Conservation (phyloP, 768 basidiomycete genomes). For the Gymnopilus dilepis region DNA sequence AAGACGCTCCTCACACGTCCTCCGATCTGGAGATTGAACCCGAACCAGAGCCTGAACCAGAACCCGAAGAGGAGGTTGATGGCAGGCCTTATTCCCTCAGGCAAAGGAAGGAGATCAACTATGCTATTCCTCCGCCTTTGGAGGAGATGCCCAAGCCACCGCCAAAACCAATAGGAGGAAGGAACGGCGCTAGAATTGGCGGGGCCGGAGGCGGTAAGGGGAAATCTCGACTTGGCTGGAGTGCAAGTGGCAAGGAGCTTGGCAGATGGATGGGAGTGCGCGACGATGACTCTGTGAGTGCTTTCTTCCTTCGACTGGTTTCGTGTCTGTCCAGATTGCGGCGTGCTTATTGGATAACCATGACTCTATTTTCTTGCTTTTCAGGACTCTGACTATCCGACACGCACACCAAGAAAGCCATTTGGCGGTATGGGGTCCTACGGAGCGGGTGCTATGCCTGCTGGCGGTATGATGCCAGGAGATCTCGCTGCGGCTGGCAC, state of each 20-base stretch:
- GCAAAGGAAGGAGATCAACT: conserved; percentile 73
- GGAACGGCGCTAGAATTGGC: conserved; percentile 37
- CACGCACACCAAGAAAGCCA: conserved; percentile 72
- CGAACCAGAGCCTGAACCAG: conserved; percentile 41
- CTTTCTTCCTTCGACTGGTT: not conserved
- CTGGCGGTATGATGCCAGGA: conserved; percentile 60
- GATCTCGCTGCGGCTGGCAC: conserved; percentile 78
- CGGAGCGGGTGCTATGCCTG: conserved; percentile 56
- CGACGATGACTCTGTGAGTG: conserved; percentile 70
- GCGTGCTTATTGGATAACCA: not conserved
- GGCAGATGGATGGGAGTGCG: conserved; percentile 78
- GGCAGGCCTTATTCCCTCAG: conserved; percentile 70
- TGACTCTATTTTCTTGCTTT: conserved; percentile 2
- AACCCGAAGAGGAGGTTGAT: conserved; percentile 55
- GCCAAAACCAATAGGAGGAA: conserved; percentile 39
- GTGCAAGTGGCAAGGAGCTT: conserved; percentile 77
- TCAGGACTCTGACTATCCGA: conserved; percentile 75
- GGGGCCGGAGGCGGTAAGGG: conserved; percentile 38
- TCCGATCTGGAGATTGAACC: conserved; percentile 50
- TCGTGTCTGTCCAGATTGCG: not conserved
- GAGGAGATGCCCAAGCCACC: conserved; percentile 67
- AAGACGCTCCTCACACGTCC: conserved; percentile 53
- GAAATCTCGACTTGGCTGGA: conserved; percentile 69
- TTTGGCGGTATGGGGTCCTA: conserved; percentile 58
- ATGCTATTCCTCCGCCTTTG: conserved; percentile 80